A percentile compares a stretch with the other conserved stretches of the same genome.
phyloP scores from a whole-genome alignment of 2,329 filamentous ascomycete species.

The Phialemonium atrogriseum region DNA sequence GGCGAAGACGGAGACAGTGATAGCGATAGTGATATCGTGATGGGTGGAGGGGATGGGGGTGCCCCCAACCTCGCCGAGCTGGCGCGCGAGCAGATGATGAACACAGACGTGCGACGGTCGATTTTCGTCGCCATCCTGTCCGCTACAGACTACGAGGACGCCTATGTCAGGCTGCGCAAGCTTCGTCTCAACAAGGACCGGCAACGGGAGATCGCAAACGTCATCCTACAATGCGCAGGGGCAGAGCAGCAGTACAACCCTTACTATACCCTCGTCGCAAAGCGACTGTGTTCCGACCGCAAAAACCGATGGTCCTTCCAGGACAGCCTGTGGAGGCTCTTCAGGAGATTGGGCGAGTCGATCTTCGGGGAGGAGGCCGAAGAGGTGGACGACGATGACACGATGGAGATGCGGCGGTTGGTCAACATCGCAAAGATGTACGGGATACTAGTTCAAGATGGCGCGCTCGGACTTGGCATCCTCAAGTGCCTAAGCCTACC shows the following conservation, averaged over 20 bases:
- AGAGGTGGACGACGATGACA: slow-evolving; percentile 37
- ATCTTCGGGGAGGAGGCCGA: slow-evolving; percentile 58
- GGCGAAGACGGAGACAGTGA: slow-evolving; percentile 26
- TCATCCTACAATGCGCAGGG: slow-evolving; percentile 79
- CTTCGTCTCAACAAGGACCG: slow-evolving; percentile 80
- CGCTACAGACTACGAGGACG: slow-evolving; percentile 75
- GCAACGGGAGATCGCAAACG: slow-evolving; percentile 76
- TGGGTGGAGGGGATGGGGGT: slow-evolving; percentile 35
- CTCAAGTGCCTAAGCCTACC: slow-evolving; percentile 69
- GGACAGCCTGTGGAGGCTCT: slow-evolving; percentile 78
- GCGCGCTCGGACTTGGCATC: slow-evolving; percentile 36
- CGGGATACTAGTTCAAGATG: slow-evolving; percentile 39
- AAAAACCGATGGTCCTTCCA: slow-evolving; percentile 78
- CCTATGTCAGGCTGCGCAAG: slow-evolving; percentile 69
- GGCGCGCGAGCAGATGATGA: slow-evolving; percentile 77
- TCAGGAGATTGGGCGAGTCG: slow-evolving; percentile 76
- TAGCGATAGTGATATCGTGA: slow-evolving; percentile 9
- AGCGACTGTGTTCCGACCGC: slow-evolving; percentile 66
- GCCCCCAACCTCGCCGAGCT: slow-evolving; percentile 63
- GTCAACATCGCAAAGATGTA: slow-evolving; percentile 48
- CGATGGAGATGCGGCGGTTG: slow-evolving; percentile 40
- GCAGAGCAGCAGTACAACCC: slow-evolving; percentile 82
- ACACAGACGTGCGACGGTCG: slow-evolving; percentile 76
- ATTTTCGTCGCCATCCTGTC: slow-evolving; percentile 91
- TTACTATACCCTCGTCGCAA: slow-evolving; percentile 83